A percentile compares a stretch with the other conserved stretches of the same genome.
These are phyloP conservation scores for Plasmodium malariae DNA, from an alignment of 169 alveolate species.

Conservation along the genomic window DNA sequence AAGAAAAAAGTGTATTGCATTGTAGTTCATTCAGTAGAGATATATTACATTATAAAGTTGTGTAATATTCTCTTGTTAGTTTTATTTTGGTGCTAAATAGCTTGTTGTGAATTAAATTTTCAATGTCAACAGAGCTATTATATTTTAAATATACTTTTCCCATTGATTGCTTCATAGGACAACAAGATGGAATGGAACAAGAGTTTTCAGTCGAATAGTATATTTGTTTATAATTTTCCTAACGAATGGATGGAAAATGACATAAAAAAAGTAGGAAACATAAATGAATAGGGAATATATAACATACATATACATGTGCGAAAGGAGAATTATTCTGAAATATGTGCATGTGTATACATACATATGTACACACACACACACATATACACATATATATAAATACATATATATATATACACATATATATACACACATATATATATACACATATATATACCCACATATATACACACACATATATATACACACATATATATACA, in stretches of 20 bases:
- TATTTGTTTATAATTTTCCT: constrained; percentile 72
- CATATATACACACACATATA: too few species aligned
- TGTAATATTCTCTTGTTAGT: too few species aligned
- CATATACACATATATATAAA: too few species aligned
- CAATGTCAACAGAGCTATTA: not conserved
- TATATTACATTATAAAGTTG: too few species aligned
- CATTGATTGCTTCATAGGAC: not conserved
- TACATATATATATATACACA: not conserved
- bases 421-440: constrained; percentile 3
- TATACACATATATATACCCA: not conserved
- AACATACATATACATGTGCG: not conserved
- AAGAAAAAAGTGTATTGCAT: not conserved
- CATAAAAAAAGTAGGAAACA: constrained; percentile 43
- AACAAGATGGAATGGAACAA: constrained; percentile 67
- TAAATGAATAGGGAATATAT: not conserved
- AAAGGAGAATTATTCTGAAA: too few species aligned
- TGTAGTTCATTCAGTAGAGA: not conserved
- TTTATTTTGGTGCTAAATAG: not conserved
- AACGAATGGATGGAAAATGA: constrained; percentile 71
- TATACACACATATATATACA: not conserved
- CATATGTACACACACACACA: not conserved
- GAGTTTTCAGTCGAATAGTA: constrained; percentile 45
- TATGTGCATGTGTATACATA: too few species aligned
- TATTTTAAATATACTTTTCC: not conserved
- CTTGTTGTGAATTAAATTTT: not conserved